Conservation (phyloP, 2,329 filamentous ascomycete species). For the Aspergillus awamori region DNA sequence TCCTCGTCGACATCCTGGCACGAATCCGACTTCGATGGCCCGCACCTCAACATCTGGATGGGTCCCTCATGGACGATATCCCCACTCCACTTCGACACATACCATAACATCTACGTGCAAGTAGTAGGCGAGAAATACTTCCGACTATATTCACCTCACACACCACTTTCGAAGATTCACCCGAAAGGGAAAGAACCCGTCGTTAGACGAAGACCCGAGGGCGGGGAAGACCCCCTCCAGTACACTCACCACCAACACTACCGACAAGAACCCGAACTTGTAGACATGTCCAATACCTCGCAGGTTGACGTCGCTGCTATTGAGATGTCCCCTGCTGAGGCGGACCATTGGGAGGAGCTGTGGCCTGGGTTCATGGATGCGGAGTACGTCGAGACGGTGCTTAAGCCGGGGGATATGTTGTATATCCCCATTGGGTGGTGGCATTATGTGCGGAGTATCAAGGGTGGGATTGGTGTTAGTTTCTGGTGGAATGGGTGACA, state of each 20-base stretch:
- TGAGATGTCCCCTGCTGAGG: conserved; percentile 55
- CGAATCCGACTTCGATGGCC: conserved; percentile 46
- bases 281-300: conserved; percentile 94
- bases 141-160: conserved; percentile 75
- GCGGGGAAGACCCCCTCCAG: background rate
- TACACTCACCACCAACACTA: conserved; percentile 1
- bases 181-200: conserved; percentile 44
- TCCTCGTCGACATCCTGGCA: conserved; percentile 14
- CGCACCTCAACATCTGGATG: conserved; percentile 88
- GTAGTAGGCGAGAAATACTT: conserved; percentile 90
- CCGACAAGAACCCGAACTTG: conserved; percentile 33
- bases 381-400: conserved; percentile 72
- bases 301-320: conserved; percentile 72
- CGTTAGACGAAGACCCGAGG: conserved; percentile 26
- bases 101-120: conserved; percentile 89
- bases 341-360: conserved; percentile 45
- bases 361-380: conserved; percentile 62
- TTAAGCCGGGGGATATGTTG: conserved; percentile 79
- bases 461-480: conserved; percentile 88
- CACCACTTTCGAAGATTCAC: conserved; percentile 51
- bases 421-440: conserved; percentile 96
- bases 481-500: conserved; percentile 79
- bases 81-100: conserved; percentile 89
- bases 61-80: conserved; percentile 86
- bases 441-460: conserved; percentile 90